Evolutionary conservation across 805 yeast species (phyloP).

Genomic region (Candida sphagnicola): DNA sequence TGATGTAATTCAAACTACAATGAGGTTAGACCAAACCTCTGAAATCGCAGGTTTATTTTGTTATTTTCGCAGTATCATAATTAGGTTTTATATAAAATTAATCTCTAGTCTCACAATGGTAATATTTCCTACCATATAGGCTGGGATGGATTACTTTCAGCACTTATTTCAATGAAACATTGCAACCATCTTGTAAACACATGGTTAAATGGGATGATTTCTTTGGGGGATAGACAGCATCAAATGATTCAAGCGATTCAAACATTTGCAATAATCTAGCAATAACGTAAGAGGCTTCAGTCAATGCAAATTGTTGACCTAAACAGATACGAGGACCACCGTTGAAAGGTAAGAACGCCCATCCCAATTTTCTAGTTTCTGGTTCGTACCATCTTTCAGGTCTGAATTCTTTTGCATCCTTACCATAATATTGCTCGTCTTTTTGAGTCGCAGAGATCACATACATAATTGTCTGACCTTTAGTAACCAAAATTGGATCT

Average conservation of each 20-base stretch:
- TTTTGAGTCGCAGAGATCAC: constrained; percentile 42
- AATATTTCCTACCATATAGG: too few species aligned
- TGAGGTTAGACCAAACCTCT: too few species aligned
- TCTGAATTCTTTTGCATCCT: constrained; percentile 24
- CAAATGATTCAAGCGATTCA: constrained; percentile 16
- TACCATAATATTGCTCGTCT: constrained; percentile 35
- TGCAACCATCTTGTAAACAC: constrained; percentile 14
- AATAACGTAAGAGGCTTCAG: constrained; percentile 31
- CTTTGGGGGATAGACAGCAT: constrained; percentile 13
- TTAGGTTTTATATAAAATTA: too few species aligned
- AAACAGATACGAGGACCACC: constrained; percentile 38
- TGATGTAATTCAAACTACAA: too few species aligned
- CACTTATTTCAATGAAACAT: constrained; percentile 5
- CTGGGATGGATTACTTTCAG: not conserved
- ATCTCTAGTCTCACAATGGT: too few species aligned
- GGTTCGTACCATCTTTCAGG: constrained; percentile 31
- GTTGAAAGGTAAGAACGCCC: constrained; percentile 35
- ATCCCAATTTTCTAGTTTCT: constrained; percentile 24
- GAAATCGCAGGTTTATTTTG: too few species aligned
- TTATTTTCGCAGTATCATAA: too few species aligned
- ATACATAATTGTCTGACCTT: constrained; percentile 41
- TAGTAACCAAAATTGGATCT: constrained; percentile 37
- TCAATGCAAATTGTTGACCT: constrained; percentile 39
- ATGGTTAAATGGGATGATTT: constrained; percentile 19
- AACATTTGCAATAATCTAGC: constrained; percentile 27